Evolutionary conservation across 257 asterid genomes (phyloP), one percentile per base, ranked within the genome.

Genomic region (Solanum stenotomum): DNA sequence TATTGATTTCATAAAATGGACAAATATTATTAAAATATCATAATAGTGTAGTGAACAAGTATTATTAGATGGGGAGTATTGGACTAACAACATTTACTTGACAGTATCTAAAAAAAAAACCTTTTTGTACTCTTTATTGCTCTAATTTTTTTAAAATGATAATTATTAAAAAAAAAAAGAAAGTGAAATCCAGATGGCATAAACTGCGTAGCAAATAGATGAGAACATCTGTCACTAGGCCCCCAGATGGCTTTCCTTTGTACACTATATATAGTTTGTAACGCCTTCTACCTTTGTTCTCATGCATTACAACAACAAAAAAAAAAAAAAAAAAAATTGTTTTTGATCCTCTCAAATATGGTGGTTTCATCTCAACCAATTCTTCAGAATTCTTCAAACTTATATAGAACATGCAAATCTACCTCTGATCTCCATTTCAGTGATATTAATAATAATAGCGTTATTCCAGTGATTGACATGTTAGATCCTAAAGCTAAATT

Each of bases 381-480:
- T 81, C 85, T 27, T 49, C 87, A 34, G 12, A 82, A 52, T 20
- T 61, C 59, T 40, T 33, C 91, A 23, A 14, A 12, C 6, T 16
- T 37, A 22, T 23, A 40, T 63, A 81, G 25, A 7, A 72, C 91
- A 70, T 86, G 91, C 85, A 89, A 86, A 52, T 70, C 88, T 11
- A 15, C 61, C 27, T 27, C 65, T 56, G 65, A 49, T 49, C 59
- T 49, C 18, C 22, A 49, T 49, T 49, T 49, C 22, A 49, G 22
- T 35, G 29, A 31, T 23, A 22, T 5, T 23, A 22, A 20, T 20
- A 8, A 33, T 1, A 18, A 18, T 8, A 23, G 23, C 2, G 35
- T 20, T 20, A 90, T 90, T 33, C 92, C 92, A 27, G 92, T 88
- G 52, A 83, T 90, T 23, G 88, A 90, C 89, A 72, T 90, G 40